Percentiles rank a stretch among this genome's conserved stretches.
Conservation (phyloP, 352 stramenopile genomes). For the Phytophthora constricta region DNA sequence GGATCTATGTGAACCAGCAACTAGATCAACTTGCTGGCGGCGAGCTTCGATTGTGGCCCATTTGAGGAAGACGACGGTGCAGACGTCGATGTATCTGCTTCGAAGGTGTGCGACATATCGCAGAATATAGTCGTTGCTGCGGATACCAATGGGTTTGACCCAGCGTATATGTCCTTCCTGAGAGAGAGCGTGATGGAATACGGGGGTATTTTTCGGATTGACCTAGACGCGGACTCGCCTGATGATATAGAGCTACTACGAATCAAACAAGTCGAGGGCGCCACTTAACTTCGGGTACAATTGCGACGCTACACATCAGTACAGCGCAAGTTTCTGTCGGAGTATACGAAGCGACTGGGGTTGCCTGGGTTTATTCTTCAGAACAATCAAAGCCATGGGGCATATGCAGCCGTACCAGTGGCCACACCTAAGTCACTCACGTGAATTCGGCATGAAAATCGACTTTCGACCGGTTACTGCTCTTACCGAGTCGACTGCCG, state of each 20-base stretch:
- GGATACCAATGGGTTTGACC: slow-evolving; percentile 4
- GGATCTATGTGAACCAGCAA: slow-evolving; percentile 13
- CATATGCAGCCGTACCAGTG: slow-evolving; percentile 28
- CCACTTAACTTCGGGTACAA: slow-evolving; percentile 11
- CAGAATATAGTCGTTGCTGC: slow-evolving; percentile 1
- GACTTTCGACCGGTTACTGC: slow-evolving; percentile 32
- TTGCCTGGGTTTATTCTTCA: slow-evolving; percentile 18
- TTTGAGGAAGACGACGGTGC: too few relatives aligned
- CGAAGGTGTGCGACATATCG: not conserved
- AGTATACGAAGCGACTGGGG: slow-evolving; percentile 23
- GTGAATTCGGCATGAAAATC: slow-evolving; percentile 33
- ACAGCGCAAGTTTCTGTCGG: slow-evolving; percentile 22
- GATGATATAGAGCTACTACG: slow-evolving; percentile 20
- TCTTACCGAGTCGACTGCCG: slow-evolving; percentile 20
- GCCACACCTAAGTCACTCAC: slow-evolving; percentile 16
- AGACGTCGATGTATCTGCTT: slow-evolving; percentile 2
- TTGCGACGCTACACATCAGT: slow-evolving; percentile 24
- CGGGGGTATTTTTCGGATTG: slow-evolving; percentile 13
- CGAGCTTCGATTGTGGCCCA: too few relatives aligned
- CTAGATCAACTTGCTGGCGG: slow-evolving; percentile 1
- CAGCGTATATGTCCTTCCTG: not conserved
- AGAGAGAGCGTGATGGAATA: not conserved
- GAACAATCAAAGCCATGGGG: slow-evolving; percentile 24
- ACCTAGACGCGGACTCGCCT: slow-evolving; percentile 23
- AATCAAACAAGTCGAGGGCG: slow-evolving; percentile 13